Percentiles rank a stretch among this genome's conserved stretches.
These are phyloP conservation scores for Sicyos edulis DNA, from an alignment of 306 rosid species.

Conservation along the genomic window DNA sequence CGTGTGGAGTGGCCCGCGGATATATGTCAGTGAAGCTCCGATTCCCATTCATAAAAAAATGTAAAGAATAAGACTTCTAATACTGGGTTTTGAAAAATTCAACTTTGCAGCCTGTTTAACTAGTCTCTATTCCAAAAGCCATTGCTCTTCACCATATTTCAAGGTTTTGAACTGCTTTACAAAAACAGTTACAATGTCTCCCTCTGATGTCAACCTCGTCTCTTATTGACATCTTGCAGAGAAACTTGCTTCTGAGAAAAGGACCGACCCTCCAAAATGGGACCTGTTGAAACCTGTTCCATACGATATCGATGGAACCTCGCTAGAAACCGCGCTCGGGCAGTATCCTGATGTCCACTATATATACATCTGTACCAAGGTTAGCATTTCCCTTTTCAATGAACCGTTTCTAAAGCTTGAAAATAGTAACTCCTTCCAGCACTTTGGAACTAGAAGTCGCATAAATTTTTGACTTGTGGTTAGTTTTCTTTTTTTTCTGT, in stretches of 20 bases:
- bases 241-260: conserved; percentile 51
- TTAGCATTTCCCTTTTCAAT: neutral
- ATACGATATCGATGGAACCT: conserved; percentile 50
- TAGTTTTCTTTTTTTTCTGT: no score
- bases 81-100: neutral
- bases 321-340: conserved; percentile 56
- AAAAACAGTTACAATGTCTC: neutral
- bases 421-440: neutral
- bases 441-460: neutral
- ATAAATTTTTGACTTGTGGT: neutral
- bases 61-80: neutral
- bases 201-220: neutral
- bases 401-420: neutral
- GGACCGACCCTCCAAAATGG: conserved; percentile 45
- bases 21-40: no score
- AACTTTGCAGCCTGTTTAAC: neutral
- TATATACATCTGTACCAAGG: conserved; percentile 72
- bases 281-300: conserved; percentile 70
- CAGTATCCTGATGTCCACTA: conserved; percentile 64
- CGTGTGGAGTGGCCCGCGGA: no score
- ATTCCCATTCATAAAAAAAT: no score
- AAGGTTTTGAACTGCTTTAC: neutral
- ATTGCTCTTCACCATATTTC: neutral
- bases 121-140: neutral
- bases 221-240: conserved; percentile 36